A percentile compares a stretch with the other conserved stretches of the same genome.
Evolutionary conservation across 768 basidiomycete species (phyloP).

Genomic region (Xanthoconium purpureum): DNA sequence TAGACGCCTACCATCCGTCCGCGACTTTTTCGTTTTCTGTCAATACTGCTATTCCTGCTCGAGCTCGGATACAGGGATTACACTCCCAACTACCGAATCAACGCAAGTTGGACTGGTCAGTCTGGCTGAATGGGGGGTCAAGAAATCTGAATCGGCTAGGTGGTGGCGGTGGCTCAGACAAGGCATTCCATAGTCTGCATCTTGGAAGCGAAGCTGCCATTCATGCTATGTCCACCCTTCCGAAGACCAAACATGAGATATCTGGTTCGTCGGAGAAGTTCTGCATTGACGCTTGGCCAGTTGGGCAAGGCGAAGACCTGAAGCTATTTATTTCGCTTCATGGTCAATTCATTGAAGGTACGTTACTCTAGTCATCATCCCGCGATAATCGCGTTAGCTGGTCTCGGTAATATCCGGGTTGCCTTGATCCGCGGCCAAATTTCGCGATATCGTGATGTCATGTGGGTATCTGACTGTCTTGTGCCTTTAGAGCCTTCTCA

Average conservation of each 20-base stretch:
- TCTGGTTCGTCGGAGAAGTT: conserved; percentile 77
- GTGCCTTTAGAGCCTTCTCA: conserved; percentile 55
- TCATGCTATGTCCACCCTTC: conserved; percentile 59
- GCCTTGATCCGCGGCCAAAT: conserved; percentile 1
- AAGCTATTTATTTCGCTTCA: conserved; percentile 74
- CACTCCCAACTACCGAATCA: conserved; percentile 77
- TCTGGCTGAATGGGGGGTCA: conserved; percentile 64
- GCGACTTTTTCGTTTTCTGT: conserved; percentile 92
- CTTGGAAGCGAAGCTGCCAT: conserved; percentile 65
- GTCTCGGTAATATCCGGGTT: conserved; percentile 15
- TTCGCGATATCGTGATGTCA: conserved; percentile 12
- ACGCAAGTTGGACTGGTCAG: conserved; percentile 73
- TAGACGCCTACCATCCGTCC: conserved; percentile 72
- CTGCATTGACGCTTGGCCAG: conserved; percentile 81
- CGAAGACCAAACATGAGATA: conserved; percentile 81
- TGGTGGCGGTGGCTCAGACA: conserved; percentile 56
- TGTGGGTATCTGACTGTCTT: conserved; percentile 16
- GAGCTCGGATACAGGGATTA: conserved; percentile 71
- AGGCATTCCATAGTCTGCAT: conserved; percentile 64
- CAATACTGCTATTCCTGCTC: conserved; percentile 78
- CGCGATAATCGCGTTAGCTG: conserved; percentile 9
- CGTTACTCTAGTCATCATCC: conserved; percentile 28
- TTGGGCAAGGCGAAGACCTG: conserved; percentile 53
- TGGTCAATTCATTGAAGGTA: conserved; percentile 90
- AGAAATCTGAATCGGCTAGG: conserved; percentile 75